A percentile compares a stretch with the other conserved stretches of the same genome.
phyloP scores from a whole-genome alignment of 2,329 filamentous ascomycete species.

The Teratosphaeriaceae sp. region DNA sequence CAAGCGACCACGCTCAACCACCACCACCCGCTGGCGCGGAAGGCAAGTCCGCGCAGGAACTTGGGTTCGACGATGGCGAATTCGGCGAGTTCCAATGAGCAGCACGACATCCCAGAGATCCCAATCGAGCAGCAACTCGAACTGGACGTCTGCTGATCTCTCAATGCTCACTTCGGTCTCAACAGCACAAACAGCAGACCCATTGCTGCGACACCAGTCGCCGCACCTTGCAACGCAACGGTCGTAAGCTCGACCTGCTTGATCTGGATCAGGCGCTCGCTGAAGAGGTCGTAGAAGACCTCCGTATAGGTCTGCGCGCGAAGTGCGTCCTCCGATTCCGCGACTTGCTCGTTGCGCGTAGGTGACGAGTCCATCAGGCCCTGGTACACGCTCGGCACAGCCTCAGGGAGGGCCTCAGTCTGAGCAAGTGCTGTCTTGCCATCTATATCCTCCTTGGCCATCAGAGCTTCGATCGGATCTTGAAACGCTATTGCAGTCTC shows the following conservation, averaged over 20 bases:
- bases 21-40: constrained; percentile 48
- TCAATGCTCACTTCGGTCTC: constrained; percentile 20
- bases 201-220: constrained; percentile 33
- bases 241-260: constrained; percentile 41
- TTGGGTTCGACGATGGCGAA: constrained; percentile 82
- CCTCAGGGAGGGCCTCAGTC: constrained; percentile 20
- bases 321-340: background rate
- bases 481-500: constrained; percentile 2
- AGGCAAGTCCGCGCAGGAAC: constrained; percentile 45
- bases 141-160: background rate
- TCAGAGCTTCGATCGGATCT: constrained; percentile 6
- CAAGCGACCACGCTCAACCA: constrained; percentile 53
- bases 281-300: constrained; percentile 30
- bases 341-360: background rate
- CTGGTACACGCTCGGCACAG: constrained; percentile 9
- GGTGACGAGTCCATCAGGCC: background rate
- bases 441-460: constrained; percentile 5
- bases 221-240: constrained; percentile 39
- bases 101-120: too few species aligned
- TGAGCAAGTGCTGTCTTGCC: constrained; percentile 13
- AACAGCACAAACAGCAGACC: constrained; percentile 29
- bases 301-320: constrained; percentile 12
- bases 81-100: constrained; percentile 65
- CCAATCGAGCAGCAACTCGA: too few species aligned
- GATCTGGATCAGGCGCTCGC: constrained; percentile 38